Conservation (phyloP, 345 rosid genomes). For the Pugionium dolabratum region DNA sequence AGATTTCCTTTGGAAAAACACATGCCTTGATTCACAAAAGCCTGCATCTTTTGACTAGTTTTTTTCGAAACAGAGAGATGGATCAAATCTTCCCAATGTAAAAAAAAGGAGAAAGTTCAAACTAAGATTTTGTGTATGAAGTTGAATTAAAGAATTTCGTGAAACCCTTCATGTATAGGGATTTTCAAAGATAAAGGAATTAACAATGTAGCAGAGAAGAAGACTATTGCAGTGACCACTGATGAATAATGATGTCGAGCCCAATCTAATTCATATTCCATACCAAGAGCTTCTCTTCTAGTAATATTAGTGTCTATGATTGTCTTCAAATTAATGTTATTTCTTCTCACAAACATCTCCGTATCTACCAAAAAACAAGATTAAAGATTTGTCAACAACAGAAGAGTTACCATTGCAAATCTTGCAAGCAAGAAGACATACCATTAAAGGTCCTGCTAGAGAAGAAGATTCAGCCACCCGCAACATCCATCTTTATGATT, state of each 20-base stretch:
- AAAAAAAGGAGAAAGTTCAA: too few species aligned
- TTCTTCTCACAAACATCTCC: conserved; percentile 60
- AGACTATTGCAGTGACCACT: conserved; percentile 49
- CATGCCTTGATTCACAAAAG: conserved; percentile 34
- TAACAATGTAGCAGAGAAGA: conserved; percentile 66
- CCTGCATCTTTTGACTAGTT: too few species aligned
- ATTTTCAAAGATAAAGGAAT: conserved; percentile 84
- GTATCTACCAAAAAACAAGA: conserved; percentile 39
- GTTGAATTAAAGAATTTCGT: conserved; percentile 60
- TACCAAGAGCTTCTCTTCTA: conserved; percentile 52
- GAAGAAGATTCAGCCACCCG: conserved; percentile 58
- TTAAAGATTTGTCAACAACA: conserved; percentile 6
- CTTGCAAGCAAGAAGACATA: conserved; percentile 30
- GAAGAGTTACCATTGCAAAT: background rate
- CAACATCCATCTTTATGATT: conserved; percentile 61
- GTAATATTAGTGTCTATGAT: conserved; percentile 30
- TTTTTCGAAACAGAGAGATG: too few species aligned
- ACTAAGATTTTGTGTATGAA: conserved; percentile 35
- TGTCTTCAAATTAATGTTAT: conserved; percentile 37
- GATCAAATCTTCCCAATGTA: too few species aligned
- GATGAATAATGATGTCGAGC: conserved; percentile 54
- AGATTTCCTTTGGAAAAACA: conserved; percentile 51
- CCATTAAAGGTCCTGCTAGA: conserved; percentile 56
- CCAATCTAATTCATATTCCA: conserved; percentile 79
- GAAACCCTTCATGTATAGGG: conserved; percentile 81